Evolutionary conservation across 495 filamentous ascomycete species (phyloP), one percentile per base, ranked within the genome.

Genomic region (Aspergillus biplanus): DNA sequence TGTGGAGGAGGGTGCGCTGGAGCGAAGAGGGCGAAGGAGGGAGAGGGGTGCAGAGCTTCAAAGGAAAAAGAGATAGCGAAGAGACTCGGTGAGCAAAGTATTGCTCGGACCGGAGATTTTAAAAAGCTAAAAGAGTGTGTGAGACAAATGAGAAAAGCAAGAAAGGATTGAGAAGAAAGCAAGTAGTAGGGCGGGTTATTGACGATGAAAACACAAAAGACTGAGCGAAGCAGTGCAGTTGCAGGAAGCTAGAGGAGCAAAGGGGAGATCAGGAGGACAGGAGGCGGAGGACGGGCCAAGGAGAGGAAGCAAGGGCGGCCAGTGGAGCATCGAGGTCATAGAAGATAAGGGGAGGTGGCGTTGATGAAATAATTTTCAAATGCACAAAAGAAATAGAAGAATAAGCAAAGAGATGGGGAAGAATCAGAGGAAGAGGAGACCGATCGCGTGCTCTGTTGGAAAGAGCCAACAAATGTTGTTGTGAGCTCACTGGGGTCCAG

Each of bases 11-110:
- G 58, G 37, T 35, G 37, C 33, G 49, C 46, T 52, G 18, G 61
- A 46, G 18, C 32, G 54, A 27, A 52, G 46, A 52, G 57, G 33
- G 48, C 15, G 42, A 56, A 18, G 46, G 60, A 52, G 48, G 46
- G 44, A 34, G 57, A 34, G 12, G 35, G 46, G 27, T 31, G 21
- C 33, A 35, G 15, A 48, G 56, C 27, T 12, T 33, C 49, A 33
- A 33, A 47, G 32, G 47, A 47, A 37, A 18, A 50, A 50, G 52
- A 48, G 42, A 48, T 52, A 49, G 55, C 33, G 37, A 46, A 53
- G 66, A 65, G 32, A 55, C 60, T 46, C 62, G 66, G 66, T 65
- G 64, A 66, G 59, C n/a, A 47, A 49, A 59, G 21, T 39, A 48
- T 44, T 59, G 59, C 54, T 46, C 35, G 42, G 44, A 42, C 59